Evolutionary conservation across 2,329 filamentous ascomycete genomes (phyloP), one percentile per base, ranked within the genome.

Genomic region (Pseudocercospora pini-densiflorae): DNA sequence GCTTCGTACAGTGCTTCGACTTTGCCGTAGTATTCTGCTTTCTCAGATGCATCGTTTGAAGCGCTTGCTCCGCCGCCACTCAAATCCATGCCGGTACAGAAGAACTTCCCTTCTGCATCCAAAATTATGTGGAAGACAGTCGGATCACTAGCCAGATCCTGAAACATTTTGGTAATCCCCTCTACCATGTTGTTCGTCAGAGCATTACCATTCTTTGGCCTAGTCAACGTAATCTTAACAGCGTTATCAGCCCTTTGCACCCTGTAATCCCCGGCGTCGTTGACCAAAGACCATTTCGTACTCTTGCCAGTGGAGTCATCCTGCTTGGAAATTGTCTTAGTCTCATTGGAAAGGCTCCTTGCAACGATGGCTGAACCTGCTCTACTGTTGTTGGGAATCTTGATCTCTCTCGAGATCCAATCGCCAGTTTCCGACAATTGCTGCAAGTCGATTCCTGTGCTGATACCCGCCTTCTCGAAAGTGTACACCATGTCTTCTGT

Each of bases 401-500:
- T 47, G 2, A 75, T 63, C 43, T 71, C 54, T 9, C 61, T 10
- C 1, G 72, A 70, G 2, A 76, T 75, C 74, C 74, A 76, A 24
- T 65, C 65, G 3, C 74, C 74, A 2, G 67, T 70, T 16, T 70
- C 64, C 3, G 67, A 59, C 5, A 76, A 57, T 29, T 69, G 64
- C 3, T 43, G 33, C 7, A 76, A 55, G 33, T 75, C 70, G 8
- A 75, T 59, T 3, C 74, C 74, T 33, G 74, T 76, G 9, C 23
- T 49, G 19, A 75, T 62, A 8, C 74, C 74, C 27, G 72, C 67
- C 6, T 66, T 61, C 19, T 75, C 64, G 24, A 76, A 70, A 14
- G 69, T 61, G 40, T 76, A 75, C 1, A 74, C 72, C 19, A 76
- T 36, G 33, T 76, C 74, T 49, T 76, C 74, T 0, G 73, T 74